Base-by-base conservation (phyloP, 1,139 yeast species). In the Debaryomyces coudertii region DNA sequence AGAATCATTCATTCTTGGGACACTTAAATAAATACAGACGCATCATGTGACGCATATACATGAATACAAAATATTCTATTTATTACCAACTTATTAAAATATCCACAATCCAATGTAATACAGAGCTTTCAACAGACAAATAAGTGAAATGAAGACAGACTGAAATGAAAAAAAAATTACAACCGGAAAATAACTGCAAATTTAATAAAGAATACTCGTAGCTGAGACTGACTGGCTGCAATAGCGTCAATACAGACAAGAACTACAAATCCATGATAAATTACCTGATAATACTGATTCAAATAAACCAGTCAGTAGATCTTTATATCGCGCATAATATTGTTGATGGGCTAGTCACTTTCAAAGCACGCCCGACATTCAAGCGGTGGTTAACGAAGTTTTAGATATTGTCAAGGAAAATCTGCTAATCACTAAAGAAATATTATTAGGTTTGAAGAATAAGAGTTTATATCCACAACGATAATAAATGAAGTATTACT, bases 381-480 rank as follows among this genome's bases (percentile, higher is more conserved):
- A 48, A 64, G 68, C 11, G 79, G 79, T 92, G 0, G 87, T 83
- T 38, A 80, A 79, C 41, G 96, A 90, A 57, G 88, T 90, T 37
- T 77, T 85, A 53, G 74, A 73, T 39, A 78, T 86, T 38, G 83
- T 90, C n/a, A 71, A 72, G 23, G 69, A 76, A 37, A 83, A 82
- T 45, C 85, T 86, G 25, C 71, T 86, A 40, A 82, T 85, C 29
- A 82, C 87, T 42, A 85, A 82, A 58, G 87, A 79, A 52, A 76
- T 88, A 61, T 79, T 87, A 48, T 72, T 74, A 45, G 77, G 77
- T 47, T 76, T 86, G 58, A 83, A 79, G 68, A 72, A 77, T 47
- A 82, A n/a, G 90, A 62, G 79, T 90, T 50, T 76, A 79, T 60
- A 75, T 81, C 53, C 86, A 86, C 61, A 79, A 86, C 29, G 88